Evolutionary conservation across 768 basidiomycete species (phyloP).

Genomic region (Trametes maxima): DNA sequence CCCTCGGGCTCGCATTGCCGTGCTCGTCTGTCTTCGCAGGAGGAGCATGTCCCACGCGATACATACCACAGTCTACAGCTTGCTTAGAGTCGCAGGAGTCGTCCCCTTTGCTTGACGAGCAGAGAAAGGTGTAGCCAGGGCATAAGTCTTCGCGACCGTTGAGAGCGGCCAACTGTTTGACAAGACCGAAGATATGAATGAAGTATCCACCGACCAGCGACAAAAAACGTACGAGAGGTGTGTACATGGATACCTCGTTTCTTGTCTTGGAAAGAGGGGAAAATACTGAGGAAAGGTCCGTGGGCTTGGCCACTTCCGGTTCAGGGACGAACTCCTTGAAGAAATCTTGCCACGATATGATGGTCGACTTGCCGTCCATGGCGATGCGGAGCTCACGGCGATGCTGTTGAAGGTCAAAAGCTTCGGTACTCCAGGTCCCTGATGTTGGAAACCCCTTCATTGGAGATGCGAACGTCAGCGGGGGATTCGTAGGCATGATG

Average conservation of each 20-base stretch:
- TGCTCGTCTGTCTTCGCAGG: background rate
- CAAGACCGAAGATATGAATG: background rate
- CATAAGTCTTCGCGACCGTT: background rate
- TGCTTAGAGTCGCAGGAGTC: background rate
- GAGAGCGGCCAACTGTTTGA: background rate
- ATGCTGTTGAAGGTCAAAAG: background rate
- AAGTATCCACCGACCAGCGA: background rate
- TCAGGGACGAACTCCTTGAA: background rate
- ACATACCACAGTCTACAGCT: constrained; percentile 6
- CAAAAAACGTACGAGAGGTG: background rate
- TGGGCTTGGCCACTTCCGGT: background rate
- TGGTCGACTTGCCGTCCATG: background rate
- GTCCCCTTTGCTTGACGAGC: background rate
- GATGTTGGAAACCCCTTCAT: background rate
- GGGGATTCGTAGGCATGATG: no score
- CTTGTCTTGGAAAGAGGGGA: background rate
- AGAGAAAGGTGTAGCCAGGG: background rate
- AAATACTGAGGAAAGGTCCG: background rate
- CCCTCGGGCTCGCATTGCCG: background rate
- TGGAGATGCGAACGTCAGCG: background rate
- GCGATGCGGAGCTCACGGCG: background rate
- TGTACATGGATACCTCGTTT: background rate
- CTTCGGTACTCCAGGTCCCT: background rate
- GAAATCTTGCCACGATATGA: background rate
- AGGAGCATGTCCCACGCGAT: background rate